phyloP scores from a whole-genome alignment of 78 protist species.

The Trichosphaerium sp. region DNA sequence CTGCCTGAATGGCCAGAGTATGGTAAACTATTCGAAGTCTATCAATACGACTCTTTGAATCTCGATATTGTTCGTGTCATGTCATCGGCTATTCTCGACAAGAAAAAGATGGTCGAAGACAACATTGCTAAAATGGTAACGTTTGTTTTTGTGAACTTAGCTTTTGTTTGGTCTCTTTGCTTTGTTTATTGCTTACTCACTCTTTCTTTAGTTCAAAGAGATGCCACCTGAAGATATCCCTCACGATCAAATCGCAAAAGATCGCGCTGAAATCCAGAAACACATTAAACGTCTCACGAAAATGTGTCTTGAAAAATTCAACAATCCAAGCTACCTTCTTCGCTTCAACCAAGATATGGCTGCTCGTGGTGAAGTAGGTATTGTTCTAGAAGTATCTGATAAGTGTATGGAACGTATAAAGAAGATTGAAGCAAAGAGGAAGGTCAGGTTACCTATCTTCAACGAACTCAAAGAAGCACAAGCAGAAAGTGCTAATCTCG shows the following conservation, averaged over 20 bases:
- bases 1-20: constrained; percentile 31
- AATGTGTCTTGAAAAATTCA: constrained; percentile 28
- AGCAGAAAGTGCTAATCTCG: background rate
- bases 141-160: too few relatives aligned
- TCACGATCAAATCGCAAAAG: too few relatives aligned
- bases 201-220: too few relatives aligned
- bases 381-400: background rate
- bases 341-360: constrained; percentile 17
- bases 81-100: constrained; percentile 13
- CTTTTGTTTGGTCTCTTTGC: too few relatives aligned
- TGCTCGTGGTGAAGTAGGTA: constrained; percentile 10
- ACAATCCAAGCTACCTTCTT: constrained; percentile 22
- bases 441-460: background rate
- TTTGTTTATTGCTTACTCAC: too few relatives aligned
- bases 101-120: constrained; percentile 8
- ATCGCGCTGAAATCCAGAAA: too few relatives aligned
- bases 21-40: background rate
- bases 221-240: too few relatives aligned
- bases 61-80: constrained; percentile 14
- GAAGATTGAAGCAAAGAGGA: constrained; percentile 14
- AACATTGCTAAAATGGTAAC: background rate
- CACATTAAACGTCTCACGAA: constrained; percentile 4
- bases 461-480: background rate
- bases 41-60: constrained; percentile 23
- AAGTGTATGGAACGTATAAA: constrained; percentile 16